Conservation (phyloP, 345 rosid genomes). For the Microthlaspi erraticum region DNA sequence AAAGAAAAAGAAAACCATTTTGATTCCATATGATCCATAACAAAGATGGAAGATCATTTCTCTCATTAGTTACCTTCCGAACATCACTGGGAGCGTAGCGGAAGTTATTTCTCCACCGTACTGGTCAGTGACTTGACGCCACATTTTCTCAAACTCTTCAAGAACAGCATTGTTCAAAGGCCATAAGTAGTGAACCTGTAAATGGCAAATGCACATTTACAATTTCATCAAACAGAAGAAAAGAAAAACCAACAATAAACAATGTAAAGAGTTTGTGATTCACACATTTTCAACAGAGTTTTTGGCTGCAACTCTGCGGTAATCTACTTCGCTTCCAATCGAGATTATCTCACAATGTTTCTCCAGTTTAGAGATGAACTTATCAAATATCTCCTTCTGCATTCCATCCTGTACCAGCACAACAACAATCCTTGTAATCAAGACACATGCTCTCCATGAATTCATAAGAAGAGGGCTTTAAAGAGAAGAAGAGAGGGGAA, state of each 20-base stretch:
- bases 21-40: neutral
- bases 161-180: slow-evolving; percentile 57
- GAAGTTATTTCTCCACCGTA: slow-evolving; percentile 67
- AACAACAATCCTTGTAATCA: neutral
- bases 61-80: slow-evolving; percentile 73
- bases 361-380: slow-evolving; percentile 69
- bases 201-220: slow-evolving; percentile 17
- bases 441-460: neutral
- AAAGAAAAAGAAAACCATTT: neutral
- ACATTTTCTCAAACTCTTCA: slow-evolving; percentile 65
- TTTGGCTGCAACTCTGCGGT: slow-evolving; percentile 76
- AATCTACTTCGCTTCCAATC: slow-evolving; percentile 86
- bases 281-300: slow-evolving; percentile 58
- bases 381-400: slow-evolving; percentile 85
- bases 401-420: slow-evolving; percentile 74
- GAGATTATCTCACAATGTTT: slow-evolving; percentile 76
- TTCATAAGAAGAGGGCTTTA: slow-evolving; percentile 10
- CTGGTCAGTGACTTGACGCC: slow-evolving; percentile 66
- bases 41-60: neutral
- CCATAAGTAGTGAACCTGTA: slow-evolving; percentile 81
- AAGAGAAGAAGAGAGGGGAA: slow-evolving; percentile 24
- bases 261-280: slow-evolving; percentile 9
- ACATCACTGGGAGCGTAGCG: slow-evolving; percentile 75
- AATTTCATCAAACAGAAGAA: slow-evolving; percentile 36
- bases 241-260: slow-evolving; percentile 23